These are phyloP conservation scores for Trametes coccinea DNA, from an alignment of 768 basidiomycete species.

Conservation along the genomic window DNA sequence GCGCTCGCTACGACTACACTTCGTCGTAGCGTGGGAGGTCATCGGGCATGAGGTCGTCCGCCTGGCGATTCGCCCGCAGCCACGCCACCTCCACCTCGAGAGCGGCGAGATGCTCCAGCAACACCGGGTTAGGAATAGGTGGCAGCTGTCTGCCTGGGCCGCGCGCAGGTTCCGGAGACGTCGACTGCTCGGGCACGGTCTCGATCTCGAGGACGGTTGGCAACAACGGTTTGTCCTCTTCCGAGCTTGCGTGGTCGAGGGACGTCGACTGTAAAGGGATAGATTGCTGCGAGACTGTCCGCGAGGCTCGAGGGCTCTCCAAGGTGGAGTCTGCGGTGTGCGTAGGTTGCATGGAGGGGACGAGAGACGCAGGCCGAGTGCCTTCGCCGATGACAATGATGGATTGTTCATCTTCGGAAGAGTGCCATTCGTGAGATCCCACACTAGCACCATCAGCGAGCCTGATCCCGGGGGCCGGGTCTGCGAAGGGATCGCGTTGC, in stretches of 20 bases:
- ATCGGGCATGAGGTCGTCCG: not conserved
- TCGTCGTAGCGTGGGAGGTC: not conserved
- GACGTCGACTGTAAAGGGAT: not conserved
- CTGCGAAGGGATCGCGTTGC: not conserved
- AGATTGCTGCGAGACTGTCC: not conserved
- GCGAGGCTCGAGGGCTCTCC: not conserved
- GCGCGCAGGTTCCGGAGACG: not conserved
- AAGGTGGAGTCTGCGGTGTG: not conserved
- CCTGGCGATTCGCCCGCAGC: not conserved
- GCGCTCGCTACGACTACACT: not conserved
- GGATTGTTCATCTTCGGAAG: not conserved
- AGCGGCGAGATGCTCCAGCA: conserved; percentile 3
- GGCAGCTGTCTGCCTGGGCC: not conserved
- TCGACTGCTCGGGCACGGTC: not conserved
- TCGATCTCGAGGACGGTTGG: not conserved
- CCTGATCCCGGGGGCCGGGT: not conserved
- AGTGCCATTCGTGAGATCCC: not conserved
- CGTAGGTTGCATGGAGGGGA: not conserved
- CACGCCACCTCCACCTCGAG: conserved; percentile 13
- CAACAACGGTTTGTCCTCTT: not conserved
- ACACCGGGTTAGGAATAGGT: not conserved
- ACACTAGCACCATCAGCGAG: not conserved
- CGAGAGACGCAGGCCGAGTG: not conserved
- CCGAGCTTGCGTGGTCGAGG: not conserved
- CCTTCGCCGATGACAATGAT: no score